These are phyloP conservation scores for Ascoidea asiatica DNA, from an alignment of 805 yeast genomes.

Conservation along the genomic window DNA sequence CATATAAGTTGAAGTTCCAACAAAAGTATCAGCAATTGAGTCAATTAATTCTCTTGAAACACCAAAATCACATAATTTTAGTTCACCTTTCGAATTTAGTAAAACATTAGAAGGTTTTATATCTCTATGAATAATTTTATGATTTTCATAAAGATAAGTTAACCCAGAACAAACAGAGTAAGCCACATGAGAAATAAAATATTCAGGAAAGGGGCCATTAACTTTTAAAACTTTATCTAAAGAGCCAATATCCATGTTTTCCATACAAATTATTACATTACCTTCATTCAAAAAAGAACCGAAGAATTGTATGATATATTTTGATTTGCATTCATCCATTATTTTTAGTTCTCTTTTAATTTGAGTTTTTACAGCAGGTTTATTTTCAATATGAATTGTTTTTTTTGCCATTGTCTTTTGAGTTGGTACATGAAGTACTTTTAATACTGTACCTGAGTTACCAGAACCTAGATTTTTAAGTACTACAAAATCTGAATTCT, in stretches of 20 bases:
- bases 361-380: constrained; percentile 66
- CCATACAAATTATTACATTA: constrained; percentile 73
- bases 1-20: constrained; percentile 96
- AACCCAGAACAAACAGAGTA: constrained; percentile 70
- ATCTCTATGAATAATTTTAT: constrained; percentile 88
- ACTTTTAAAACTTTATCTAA: constrained; percentile 61
- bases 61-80: constrained; percentile 94
- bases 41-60: constrained; percentile 85
- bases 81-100: constrained; percentile 72
- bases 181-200: constrained; percentile 60
- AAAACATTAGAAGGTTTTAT: constrained; percentile 92
- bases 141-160: constrained; percentile 66
- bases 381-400: constrained; percentile 73
- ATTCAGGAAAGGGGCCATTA: constrained; percentile 53
- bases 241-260: constrained; percentile 90
- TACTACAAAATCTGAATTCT: constrained; percentile 56
- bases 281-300: constrained; percentile 57
- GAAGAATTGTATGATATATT: constrained; percentile 76
- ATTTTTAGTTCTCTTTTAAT: constrained; percentile 80
- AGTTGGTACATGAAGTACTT: constrained; percentile 80
- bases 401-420: constrained; percentile 86
- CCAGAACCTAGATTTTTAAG: constrained; percentile 81
- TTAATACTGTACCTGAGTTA: constrained; percentile 84
- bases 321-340: constrained; percentile 78
- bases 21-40: constrained; percentile 94